A percentile compares a stretch with the other conserved stretches of the same genome.
Evolutionary conservation across 1,284 basidiomycete genomes (phyloP).

Genomic region (Ceraceosorus bombacis): DNA sequence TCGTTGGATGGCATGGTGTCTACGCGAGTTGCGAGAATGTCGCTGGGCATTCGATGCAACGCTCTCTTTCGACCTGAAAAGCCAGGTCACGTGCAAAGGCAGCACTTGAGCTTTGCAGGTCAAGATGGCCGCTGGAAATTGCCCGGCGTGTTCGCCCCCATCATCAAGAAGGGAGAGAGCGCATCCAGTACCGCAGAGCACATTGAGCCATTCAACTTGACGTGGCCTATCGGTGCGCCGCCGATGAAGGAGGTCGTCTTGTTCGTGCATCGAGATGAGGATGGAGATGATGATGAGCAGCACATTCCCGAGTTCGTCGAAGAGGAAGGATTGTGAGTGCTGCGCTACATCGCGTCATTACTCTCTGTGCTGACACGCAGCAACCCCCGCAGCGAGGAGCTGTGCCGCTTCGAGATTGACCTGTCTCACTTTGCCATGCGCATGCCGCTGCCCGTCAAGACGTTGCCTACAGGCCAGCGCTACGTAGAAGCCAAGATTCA

Average conservation of each 20-base stretch:
- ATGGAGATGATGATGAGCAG: slow-evolving; percentile 1
- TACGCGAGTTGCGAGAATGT: slow-evolving; percentile 8
- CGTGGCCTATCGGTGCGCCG: slow-evolving; percentile 5
- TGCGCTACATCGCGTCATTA: no score
- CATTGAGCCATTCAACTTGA: slow-evolving; percentile 6
- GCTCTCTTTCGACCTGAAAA: slow-evolving; percentile 5
- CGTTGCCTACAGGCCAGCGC: slow-evolving; percentile 6
- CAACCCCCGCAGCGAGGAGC: slow-evolving; percentile 6
- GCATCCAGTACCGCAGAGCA: slow-evolving; percentile 7
- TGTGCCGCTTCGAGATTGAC: slow-evolving; percentile 11
- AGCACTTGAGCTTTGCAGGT: slow-evolving; percentile 3
- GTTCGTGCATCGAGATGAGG: slow-evolving; percentile 8
- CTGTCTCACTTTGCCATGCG: slow-evolving; percentile 9
- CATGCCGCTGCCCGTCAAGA: slow-evolving; percentile 7
- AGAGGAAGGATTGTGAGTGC: slow-evolving; percentile 10
- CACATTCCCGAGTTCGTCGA: slow-evolving; percentile 12
- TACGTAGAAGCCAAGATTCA: slow-evolving; percentile 9
- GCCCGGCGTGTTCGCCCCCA: slow-evolving; percentile 8
- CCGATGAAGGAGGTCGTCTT: slow-evolving; percentile 7
- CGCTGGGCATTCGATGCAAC: slow-evolving; percentile 12
- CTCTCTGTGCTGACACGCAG: no score
- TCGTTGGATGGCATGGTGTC: slow-evolving; percentile 10
- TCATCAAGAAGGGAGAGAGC: slow-evolving; percentile 7
- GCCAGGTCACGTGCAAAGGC: slow-evolving; percentile 4
- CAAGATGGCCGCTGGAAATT: slow-evolving; percentile 8